Conservation (phyloP, 495 filamentous ascomycete genomes). For the Lasiosphaeria ovina region DNA sequence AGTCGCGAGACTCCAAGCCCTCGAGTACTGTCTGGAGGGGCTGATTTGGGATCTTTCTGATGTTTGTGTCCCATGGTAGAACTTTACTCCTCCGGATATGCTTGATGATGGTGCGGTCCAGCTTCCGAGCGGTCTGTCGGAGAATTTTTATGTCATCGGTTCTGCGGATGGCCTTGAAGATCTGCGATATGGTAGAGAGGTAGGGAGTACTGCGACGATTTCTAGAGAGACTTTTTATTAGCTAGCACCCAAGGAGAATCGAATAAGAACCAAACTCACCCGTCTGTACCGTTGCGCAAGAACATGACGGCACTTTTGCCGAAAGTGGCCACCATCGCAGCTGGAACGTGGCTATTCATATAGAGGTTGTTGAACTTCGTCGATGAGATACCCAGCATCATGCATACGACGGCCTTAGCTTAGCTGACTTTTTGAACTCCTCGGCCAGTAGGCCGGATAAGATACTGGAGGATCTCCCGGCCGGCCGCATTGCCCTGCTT, state of each 20-base stretch:
- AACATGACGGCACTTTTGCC: constrained; percentile 9
- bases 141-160: background rate
- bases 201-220: constrained; percentile 3
- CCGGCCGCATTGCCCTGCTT: background rate
- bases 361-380: background rate
- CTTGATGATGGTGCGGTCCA: constrained; percentile 1
- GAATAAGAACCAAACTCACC: background rate
- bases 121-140: constrained; percentile 2
- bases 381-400: background rate
- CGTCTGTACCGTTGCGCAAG: constrained; percentile 2
- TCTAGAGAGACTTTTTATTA: constrained; percentile 4
- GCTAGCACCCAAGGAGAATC: constrained; percentile 1
- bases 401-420: background rate
- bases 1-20: background rate
- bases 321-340: constrained; percentile 6
- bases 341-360: background rate
- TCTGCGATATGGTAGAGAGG: constrained; percentile 5
- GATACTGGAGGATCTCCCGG: background rate
- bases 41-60: background rate
- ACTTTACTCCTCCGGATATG: constrained; percentile 2
- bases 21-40: background rate
- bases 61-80: constrained; percentile 8
- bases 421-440: background rate
- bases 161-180: constrained; percentile 1
- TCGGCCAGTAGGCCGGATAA: background rate